Base-by-base conservation (phyloP, 176 grass and related monocot species). In the Ensete ventricosum region DNA sequence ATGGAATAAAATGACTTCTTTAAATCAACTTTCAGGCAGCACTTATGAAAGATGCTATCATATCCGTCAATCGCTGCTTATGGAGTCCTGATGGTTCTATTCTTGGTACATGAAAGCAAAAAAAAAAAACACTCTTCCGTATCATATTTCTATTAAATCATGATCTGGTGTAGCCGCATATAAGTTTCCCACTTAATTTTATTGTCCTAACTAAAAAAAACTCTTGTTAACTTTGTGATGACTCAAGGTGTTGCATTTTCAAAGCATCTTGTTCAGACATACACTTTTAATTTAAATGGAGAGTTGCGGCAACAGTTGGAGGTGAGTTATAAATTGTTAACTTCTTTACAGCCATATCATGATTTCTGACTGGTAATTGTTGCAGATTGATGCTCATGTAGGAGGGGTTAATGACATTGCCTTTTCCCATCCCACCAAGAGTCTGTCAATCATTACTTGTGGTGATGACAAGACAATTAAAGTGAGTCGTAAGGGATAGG, bases 381-480 rank as follows among this genome's bases (percentile, higher is more conserved):
- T 43, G n/a, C 50, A 79, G 77, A 79, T 79, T 59, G 64, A 70
- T 20, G 77, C 77, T 23, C 77, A 79, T 79, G 25, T 58, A 34
- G 77, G 77, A 48, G 77, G 77, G 11, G 77, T 79, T 69, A 79
- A 79, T 69, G 77, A 79, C 63, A 79, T 79, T 70, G 77, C 77
- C 14, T 79, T 79, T 57, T 79, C 65, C 17, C 77, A 69, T 69
- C 77, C 77, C 16, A 43, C 70, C 7, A 58, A 58, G 63, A 55
- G 26, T 57, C n/a, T 79, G 26, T 79, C 64, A 49, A 69, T 79
- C 14, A 79, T 79, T 55, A 79, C 77, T 14, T 79, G 77, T 24
- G 77, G 77, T 21, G 77, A 79, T 49, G 77, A 79, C 25, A 79
- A 69, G 77, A 79, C 77, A 21, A 79, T 79, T 55, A 79, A 58